These are phyloP conservation scores for Scutellaria galericulata DNA, from an alignment of 257 asterid genomes.

Conservation along the genomic window DNA sequence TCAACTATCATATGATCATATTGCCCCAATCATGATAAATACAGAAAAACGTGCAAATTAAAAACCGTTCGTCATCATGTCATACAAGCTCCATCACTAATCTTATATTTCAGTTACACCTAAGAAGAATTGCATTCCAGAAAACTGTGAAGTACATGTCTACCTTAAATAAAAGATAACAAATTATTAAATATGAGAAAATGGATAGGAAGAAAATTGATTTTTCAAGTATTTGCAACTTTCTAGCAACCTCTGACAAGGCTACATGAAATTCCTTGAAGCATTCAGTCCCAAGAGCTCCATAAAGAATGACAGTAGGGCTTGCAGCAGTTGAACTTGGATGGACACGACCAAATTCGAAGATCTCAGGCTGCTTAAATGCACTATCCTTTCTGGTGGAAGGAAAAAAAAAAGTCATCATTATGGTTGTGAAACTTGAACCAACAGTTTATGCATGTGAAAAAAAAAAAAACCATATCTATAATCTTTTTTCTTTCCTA, in stretches of 20 bases:
- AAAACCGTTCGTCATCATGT: conserved; percentile 13
- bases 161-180: conserved; percentile 13
- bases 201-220: conserved; percentile 24
- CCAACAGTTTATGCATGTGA: conserved; percentile 24
- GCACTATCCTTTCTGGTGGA: conserved; percentile 61
- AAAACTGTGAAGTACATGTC: conserved; percentile 19
- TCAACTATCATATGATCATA: conserved; percentile 22
- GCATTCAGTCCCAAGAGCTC: conserved; percentile 91
- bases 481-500: neutral
- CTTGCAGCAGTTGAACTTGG: conserved; percentile 78
- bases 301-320: conserved; percentile 75
- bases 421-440: conserved; percentile 26
- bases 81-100: conserved; percentile 19
- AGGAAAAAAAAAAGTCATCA: neutral
- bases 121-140: conserved; percentile 6
- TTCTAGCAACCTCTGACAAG: conserved; percentile 72
- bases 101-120: conserved; percentile 18
- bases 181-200: neutral
- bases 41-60: conserved; percentile 17
- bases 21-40: conserved; percentile 9
- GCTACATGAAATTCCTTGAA: conserved; percentile 76
- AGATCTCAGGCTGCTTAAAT: conserved; percentile 91
- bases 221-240: conserved; percentile 49
- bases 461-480: conserved; percentile 2
- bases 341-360: conserved; percentile 93